Percentiles rank a stretch among this genome's conserved stretches.
phyloP scores from a whole-genome alignment of 495 filamentous ascomycete species.

The Penicilliopsis zonata region DNA sequence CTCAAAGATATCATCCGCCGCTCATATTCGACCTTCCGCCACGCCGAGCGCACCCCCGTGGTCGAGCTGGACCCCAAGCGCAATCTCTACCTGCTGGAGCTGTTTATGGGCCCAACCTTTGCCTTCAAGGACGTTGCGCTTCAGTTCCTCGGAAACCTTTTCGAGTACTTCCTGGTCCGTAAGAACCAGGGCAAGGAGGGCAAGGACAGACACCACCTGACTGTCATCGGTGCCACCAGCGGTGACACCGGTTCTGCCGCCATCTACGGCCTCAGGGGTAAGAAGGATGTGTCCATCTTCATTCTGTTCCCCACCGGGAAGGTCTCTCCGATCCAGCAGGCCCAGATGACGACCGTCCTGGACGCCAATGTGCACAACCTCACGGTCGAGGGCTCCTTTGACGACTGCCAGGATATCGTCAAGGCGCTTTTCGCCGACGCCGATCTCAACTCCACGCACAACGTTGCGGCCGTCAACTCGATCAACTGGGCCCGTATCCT shows the following conservation, averaged over 20 bases:
- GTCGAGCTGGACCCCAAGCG: constrained; percentile 51
- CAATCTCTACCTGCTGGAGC: constrained; percentile 74
- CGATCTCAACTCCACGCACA: constrained; percentile 56
- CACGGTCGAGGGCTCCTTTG: constrained; percentile 77
- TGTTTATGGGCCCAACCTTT: constrained; percentile 97
- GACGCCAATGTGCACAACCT: constrained; percentile 85
- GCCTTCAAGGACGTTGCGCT: constrained; percentile 85
- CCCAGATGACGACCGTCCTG: constrained; percentile 85
- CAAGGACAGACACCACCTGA: constrained; percentile 68
- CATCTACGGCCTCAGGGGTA: constrained; percentile 93
- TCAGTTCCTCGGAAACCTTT: constrained; percentile 87
- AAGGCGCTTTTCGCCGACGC: constrained; percentile 84
- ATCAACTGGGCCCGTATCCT: constrained; percentile 89
- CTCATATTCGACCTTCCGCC: constrained; percentile 80
- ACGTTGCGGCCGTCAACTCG: constrained; percentile 77
- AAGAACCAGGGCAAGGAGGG: constrained; percentile 66
- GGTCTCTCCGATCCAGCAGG: constrained; percentile 78
- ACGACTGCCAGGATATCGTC: constrained; percentile 94
- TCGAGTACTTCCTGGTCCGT: constrained; percentile 86
- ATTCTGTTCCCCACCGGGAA: constrained; percentile 80
- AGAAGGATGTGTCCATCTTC: constrained; percentile 88
- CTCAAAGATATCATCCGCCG: constrained; percentile 68
- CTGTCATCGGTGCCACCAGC: constrained; percentile 82
- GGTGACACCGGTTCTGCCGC: constrained; percentile 93
- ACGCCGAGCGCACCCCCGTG: constrained; percentile 58